Base-by-base conservation (phyloP, 1,284 basidiomycete genomes). In the Clitocybe nebularis region DNA sequence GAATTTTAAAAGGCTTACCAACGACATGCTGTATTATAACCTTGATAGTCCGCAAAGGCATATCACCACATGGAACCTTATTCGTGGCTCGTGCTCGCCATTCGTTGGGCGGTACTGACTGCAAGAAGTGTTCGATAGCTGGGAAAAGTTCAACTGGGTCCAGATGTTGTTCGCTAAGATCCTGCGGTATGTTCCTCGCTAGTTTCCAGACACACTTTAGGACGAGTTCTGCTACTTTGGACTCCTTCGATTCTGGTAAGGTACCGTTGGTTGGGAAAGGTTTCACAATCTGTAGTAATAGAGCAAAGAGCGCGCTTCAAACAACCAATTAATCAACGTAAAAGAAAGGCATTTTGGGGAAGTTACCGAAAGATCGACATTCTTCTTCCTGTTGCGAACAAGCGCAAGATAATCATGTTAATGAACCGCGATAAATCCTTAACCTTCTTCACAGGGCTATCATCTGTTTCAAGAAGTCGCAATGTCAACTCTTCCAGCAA, bases 171-270 rank as follows among this genome's bases (percentile, higher is more conserved):
- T 92, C 88, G 49, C 80, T 79, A 34, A 99, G 73, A 60, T 95
- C 92, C 53, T 93, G 87, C 10, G 93, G 93, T 35, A 98, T 89
- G 51, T 91, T 93, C 52, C 95, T 81, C 6, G 93, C 93, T 41
- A 98, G 72, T 68, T 99, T 99, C 96, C 96, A 99, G 23, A 99
- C 81, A 64, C 96, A 99, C 72, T 99, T 99, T 55, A 99, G 73
- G 21, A 99, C 89, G 22, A 99, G 75, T 62, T 99, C 96, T 5
- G 94, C 93, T 36, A 98, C 93, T 57, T 89, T 91, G 1, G 92
- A 81, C 54, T 89, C 84, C 52, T 88, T 84, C 2, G 88, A 83
- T 34, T 89, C 84, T 1, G 75, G 57, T 32, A 69, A 64, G 17
- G 81, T 86, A 20, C 79, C 80, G 41, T 79, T 84, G 48, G 63